Conservation (phyloP, 345 rosid species). For the Aethionema arabicum region DNA sequence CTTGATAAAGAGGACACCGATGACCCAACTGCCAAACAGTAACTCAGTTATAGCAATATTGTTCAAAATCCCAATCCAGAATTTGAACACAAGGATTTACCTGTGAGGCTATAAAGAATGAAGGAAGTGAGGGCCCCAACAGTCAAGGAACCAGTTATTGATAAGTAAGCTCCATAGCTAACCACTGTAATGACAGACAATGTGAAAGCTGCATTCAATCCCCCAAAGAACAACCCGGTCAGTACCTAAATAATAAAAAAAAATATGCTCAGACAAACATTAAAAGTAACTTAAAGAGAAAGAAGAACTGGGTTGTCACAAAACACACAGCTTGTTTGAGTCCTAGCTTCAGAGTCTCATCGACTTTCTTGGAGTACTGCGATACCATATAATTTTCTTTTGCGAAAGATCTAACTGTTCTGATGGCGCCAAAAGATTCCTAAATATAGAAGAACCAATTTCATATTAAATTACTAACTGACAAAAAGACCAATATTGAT, state of each 20-base stretch:
- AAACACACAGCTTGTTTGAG: conserved; percentile 83
- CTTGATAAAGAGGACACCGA: conserved; percentile 84
- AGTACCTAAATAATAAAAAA: conserved; percentile 37
- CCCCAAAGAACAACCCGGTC: conserved; percentile 76
- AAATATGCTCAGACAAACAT: conserved; percentile 40
- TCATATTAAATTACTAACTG: not conserved
- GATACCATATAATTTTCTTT: conserved; percentile 71
- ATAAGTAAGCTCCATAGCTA: conserved; percentile 81
- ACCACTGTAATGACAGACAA: conserved; percentile 78
- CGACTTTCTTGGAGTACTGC: conserved; percentile 76
- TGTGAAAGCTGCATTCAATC: conserved; percentile 82
- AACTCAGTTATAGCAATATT: not conserved
- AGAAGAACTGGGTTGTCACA: conserved; percentile 1
- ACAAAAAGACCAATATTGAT: not conserved
- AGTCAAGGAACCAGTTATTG: conserved; percentile 81
- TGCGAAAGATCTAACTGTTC: conserved; percentile 94
- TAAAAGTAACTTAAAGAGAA: not conserved
- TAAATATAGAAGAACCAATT: conserved; percentile 27
- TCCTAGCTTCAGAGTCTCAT: conserved; percentile 81
- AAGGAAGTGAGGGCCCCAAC: conserved; percentile 91
- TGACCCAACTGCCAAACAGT: conserved; percentile 66
- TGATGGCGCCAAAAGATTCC: conserved; percentile 97
- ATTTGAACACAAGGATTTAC: conserved; percentile 34
- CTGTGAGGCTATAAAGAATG: conserved; percentile 96
- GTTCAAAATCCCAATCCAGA: not conserved